phyloP scores from a whole-genome alignment of 139 green algal genomes.

The Volvox reticuliferus region DNA sequence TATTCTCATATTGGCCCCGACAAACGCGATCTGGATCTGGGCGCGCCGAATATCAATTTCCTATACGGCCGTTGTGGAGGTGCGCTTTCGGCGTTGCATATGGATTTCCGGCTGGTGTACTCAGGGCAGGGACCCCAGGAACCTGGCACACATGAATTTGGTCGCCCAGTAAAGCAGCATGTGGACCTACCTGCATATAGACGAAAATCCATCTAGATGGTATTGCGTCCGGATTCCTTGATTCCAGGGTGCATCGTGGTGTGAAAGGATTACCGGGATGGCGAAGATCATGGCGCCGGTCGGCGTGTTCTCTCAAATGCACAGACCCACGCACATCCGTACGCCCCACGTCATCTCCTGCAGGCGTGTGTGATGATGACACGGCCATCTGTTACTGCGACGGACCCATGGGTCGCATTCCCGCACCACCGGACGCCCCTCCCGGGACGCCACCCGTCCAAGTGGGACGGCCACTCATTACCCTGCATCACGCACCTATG shows the following conservation, averaged over 20 bases:
- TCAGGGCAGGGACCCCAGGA: too few relatives aligned
- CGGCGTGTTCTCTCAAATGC: too few relatives aligned
- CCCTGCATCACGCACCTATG: neutral
- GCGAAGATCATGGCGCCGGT: too few relatives aligned
- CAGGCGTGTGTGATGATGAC: constrained; percentile 68
- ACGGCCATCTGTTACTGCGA: constrained; percentile 67
- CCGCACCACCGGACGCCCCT: constrained; percentile 40
- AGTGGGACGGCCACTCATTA: constrained; percentile 41
- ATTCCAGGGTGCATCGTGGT: too few relatives aligned
- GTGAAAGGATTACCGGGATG: too few relatives aligned
- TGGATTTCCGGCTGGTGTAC: too few relatives aligned
- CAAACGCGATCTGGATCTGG: constrained; percentile 43
- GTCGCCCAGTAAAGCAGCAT: too few relatives aligned
- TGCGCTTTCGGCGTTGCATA: neutral
- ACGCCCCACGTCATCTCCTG: neutral
- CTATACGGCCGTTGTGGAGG: constrained; percentile 36
- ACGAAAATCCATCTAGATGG: too few relatives aligned
- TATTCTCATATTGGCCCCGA: constrained; percentile 52
- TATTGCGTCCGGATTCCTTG: too few relatives aligned
- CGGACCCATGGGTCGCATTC: constrained; percentile 56
- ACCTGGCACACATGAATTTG: too few relatives aligned
- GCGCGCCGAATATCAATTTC: neutral
- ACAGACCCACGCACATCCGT: neutral
- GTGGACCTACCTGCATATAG: too few relatives aligned
- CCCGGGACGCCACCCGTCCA: constrained; percentile 54